phyloP scores from a whole-genome alignment of 1,284 basidiomycete species.

The Ceratobasidium theobromae region DNA sequence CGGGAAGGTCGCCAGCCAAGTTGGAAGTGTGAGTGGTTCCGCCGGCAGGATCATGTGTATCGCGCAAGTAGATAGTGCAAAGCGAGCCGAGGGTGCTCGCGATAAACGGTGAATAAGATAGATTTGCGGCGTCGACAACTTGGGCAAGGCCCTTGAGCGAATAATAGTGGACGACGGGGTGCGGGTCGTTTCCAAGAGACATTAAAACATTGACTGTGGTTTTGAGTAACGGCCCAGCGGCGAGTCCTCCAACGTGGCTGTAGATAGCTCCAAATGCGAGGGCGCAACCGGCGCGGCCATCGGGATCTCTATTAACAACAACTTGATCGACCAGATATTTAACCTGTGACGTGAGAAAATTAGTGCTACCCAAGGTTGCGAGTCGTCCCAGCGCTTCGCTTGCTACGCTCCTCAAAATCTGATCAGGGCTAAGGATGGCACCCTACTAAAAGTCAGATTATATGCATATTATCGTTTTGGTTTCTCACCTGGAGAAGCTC shows the following conservation, averaged over 20 bases:
- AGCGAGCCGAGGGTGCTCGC: conserved; percentile 88
- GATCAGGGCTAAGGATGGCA: conserved; percentile 79
- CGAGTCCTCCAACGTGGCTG: conserved; percentile 87
- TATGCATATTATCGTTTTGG: background rate
- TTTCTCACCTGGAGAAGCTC: conserved; percentile 71
- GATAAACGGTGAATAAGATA: conserved; percentile 90
- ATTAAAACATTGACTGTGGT: conserved; percentile 95
- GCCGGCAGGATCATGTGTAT: conserved; percentile 93
- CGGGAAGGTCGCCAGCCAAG: conserved; percentile 85
- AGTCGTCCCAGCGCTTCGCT: conserved; percentile 91
- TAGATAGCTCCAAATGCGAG: conserved; percentile 94
- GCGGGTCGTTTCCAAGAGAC: conserved; percentile 94
- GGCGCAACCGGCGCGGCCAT: conserved; percentile 91
- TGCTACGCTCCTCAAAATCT: conserved; percentile 73
- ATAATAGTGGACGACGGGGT: conserved; percentile 95
- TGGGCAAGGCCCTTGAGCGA: conserved; percentile 82
- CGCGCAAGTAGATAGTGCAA: conserved; percentile 85
- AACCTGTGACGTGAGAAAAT: conserved; percentile 84
- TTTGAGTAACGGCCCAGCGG: conserved; percentile 91
- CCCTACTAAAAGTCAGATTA: conserved; percentile 52
- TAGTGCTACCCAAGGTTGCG: conserved; percentile 80
- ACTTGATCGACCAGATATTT: conserved; percentile 94
- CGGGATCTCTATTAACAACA: conserved; percentile 93
- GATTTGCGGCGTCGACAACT: conserved; percentile 89
- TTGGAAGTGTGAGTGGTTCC: conserved; percentile 84